Conservation (phyloP, 164 flowering plant species). For the Macadamia tetraphylla region DNA sequence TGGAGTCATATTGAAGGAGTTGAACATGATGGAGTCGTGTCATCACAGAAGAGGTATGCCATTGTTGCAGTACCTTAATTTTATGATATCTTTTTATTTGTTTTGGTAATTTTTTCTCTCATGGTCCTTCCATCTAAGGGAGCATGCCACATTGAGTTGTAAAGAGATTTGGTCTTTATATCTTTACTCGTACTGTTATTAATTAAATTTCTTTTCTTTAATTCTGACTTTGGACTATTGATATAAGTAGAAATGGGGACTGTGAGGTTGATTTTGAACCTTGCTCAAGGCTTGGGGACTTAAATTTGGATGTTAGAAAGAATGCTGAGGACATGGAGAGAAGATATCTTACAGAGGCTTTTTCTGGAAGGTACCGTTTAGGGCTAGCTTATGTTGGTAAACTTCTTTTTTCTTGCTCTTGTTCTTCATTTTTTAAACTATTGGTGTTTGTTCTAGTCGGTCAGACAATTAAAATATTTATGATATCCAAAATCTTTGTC, state of each 20-base stretch:
- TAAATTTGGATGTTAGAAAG: constrained; percentile 73
- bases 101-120: background rate
- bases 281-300: constrained; percentile 87
- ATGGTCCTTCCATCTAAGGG: background rate
- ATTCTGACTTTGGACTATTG: constrained; percentile 4
- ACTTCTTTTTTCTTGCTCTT: background rate
- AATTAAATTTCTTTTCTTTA: background rate
- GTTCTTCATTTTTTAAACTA: background rate
- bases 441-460: too few species aligned
- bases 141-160: too few species aligned
- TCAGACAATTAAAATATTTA: too few species aligned
- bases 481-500: too few species aligned
- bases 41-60: constrained; percentile 42
- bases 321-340: constrained; percentile 33
- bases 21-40: constrained; percentile 25
- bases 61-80: background rate
- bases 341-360: constrained; percentile 26
- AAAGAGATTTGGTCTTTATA: too few species aligned
- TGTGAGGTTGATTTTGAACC: constrained; percentile 59
- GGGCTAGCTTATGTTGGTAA: background rate
- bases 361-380: constrained; percentile 38
- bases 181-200: too few species aligned
- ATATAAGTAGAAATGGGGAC: constrained; percentile 34
- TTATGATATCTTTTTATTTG: background rate
- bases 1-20: constrained; percentile 1